Base-by-base conservation (phyloP, 1,139 yeast species). In the Blastobotrys capitulatus region DNA sequence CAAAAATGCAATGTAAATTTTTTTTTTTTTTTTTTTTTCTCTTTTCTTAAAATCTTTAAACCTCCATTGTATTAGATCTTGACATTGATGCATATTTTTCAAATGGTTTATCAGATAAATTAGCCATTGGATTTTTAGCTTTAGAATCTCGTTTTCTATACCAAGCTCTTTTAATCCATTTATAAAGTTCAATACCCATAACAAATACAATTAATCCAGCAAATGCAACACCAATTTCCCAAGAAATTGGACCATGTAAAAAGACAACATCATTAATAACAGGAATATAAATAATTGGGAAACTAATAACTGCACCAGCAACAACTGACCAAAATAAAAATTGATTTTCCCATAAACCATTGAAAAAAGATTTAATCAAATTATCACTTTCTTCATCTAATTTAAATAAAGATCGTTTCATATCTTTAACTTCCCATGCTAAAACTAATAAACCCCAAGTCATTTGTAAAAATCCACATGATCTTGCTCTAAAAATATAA, bases 391-490 rank as follows among this genome's bases (percentile, higher is more conserved):
- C 87, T 38, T 86, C 87, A 56, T 83, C 77, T 89, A 86, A 83
- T 48, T 74, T 70, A 67, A 88, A 86, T 56, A 88, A 73, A 0
- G 96, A 86, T 57, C 83, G 75, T 53, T 82, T 73, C 67, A 84
- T 74, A 64, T 87, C 94, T 52, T 87, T 76, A 61, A 90, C 89
- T 68, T 88, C 96, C 95, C 95, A 88, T 1, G 96, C 96, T 51
- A 87, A 73, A 27, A 89, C 68, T 54, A 89, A 76, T 3, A 95
- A 85, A 70, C 94, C 80, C 96, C 96, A 89, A 0, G 96, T 88
- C 83, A 89, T 83, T 6, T 83, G 80, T 2, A 86, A 87, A 70
- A 89, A 89, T 0, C 94, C 77, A 3, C 86, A 79, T 1, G 96
- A 80, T 64, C 97, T 80, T 2, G 92, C 90, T 60, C 79, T 74